Evolutionary conservation across 73 alveolate species (phyloP).

Genomic region (Symbiodinium natans): DNA sequence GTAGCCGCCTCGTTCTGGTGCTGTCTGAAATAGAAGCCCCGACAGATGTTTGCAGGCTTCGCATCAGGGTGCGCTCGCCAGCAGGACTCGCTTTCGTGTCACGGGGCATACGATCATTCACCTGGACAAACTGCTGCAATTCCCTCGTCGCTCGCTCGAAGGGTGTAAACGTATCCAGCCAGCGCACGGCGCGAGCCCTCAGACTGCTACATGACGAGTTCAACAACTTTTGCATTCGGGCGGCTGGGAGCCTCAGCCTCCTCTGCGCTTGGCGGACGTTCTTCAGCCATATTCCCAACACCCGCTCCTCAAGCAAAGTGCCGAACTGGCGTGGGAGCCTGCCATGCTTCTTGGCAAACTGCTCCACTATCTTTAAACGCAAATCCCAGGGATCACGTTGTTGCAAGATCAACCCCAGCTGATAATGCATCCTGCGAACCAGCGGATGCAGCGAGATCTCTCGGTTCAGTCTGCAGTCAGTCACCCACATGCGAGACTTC

Average conservation of each 20-base stretch:
- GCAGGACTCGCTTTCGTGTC: too few species aligned
- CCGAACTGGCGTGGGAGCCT: slow-evolving; percentile 19
- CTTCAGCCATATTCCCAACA: slow-evolving; percentile 5
- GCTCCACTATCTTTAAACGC: background rate
- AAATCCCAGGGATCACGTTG: background rate
- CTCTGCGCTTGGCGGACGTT: background rate
- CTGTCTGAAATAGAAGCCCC: too few species aligned
- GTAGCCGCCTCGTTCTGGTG: too few species aligned
- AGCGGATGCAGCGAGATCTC: background rate
- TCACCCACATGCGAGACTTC: background rate
- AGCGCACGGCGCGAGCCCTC: background rate
- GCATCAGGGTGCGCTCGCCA: too few species aligned
- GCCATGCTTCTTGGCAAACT: background rate
- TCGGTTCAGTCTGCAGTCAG: background rate
- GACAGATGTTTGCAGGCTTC: too few species aligned
- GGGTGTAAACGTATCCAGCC: background rate
- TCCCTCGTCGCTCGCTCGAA: background rate
- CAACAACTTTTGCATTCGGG: background rate
- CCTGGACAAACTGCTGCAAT: background rate
- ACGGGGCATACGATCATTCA: too few species aligned
- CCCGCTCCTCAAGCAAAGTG: background rate
- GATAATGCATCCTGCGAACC: background rate
- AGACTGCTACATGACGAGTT: background rate
- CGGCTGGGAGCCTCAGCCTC: background rate
- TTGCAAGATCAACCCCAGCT: background rate